These are phyloP conservation scores for Erysimum cheiranthoides DNA, from an alignment of 345 rosid genomes.

Conservation along the genomic window DNA sequence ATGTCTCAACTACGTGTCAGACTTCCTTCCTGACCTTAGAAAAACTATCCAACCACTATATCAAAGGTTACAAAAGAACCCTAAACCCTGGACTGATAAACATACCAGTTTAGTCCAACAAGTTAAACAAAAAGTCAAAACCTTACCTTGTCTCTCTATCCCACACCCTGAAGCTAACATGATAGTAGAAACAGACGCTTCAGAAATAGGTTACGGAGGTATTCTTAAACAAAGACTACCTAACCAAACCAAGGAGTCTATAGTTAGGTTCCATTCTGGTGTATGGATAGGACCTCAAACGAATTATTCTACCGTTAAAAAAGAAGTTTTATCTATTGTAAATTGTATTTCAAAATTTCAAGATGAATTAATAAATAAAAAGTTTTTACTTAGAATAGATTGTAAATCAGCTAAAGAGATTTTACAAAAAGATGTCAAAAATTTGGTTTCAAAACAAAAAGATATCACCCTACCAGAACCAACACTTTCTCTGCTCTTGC, in stretches of 20 bases:
- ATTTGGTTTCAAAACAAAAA: too few relatives aligned
- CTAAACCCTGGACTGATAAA: too few relatives aligned
- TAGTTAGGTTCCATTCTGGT: background rate
- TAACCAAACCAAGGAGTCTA: background rate
- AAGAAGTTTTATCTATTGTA: background rate
- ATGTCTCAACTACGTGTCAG: too few relatives aligned
- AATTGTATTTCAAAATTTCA: background rate
- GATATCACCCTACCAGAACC: too few relatives aligned
- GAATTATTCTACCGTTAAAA: background rate
- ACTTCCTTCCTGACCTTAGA: too few relatives aligned
- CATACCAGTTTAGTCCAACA: background rate
- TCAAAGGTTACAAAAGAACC: too few relatives aligned
- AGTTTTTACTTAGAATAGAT: background rate
- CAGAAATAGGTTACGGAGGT: background rate
- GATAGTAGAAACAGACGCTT: background rate
- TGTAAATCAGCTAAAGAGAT: background rate
- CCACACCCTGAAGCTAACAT: background rate
- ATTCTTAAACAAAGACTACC: background rate
- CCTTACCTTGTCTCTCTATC: background rate
- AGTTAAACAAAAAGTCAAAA: background rate
- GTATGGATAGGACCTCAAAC: too few relatives aligned
- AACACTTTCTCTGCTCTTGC: too few relatives aligned
- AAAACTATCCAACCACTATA: too few relatives aligned
- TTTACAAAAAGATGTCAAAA: too few relatives aligned
- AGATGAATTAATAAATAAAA: conserved; percentile 3